Percentiles rank a stretch among this genome's conserved stretches.
These are phyloP conservation scores for Lanmaoa pseudosensibilis DNA, from an alignment of 768 basidiomycete genomes.

Conservation along the genomic window DNA sequence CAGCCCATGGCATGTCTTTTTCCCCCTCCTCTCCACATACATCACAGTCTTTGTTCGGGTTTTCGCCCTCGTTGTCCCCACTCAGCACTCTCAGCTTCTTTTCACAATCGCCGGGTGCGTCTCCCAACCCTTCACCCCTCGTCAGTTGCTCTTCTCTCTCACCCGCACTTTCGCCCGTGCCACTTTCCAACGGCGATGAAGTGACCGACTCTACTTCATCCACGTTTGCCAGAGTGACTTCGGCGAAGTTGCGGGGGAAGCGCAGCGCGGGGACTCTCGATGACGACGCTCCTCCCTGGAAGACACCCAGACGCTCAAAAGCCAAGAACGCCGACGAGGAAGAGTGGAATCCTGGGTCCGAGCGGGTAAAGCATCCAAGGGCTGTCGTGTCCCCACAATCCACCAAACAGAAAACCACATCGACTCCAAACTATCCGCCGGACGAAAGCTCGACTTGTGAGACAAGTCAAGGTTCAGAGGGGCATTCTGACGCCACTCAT, in stretches of 20 bases:
- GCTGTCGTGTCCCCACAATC: background rate
- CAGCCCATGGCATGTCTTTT: background rate
- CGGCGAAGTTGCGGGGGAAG: conserved; percentile 7
- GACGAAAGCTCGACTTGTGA: background rate
- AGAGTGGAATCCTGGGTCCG: conserved; percentile 18
- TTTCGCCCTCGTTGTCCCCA: conserved; percentile 15
- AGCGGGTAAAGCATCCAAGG: conserved; percentile 7
- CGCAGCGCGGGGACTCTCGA: conserved; percentile 4
- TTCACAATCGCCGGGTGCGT: conserved; percentile 8
- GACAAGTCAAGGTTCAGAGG: background rate
- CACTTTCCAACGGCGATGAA: background rate
- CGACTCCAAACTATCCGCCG: background rate
- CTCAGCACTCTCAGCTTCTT: conserved; percentile 13
- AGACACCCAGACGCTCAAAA: conserved; percentile 11
- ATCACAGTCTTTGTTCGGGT: background rate
- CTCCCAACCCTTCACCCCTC: conserved; percentile 4
- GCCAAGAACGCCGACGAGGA: conserved; percentile 21
- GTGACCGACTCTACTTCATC: background rate
- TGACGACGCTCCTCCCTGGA: conserved; percentile 1
- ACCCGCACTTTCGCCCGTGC: background rate
- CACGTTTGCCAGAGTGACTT: background rate
- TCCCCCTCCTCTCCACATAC: background rate
- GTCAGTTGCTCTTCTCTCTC: background rate
- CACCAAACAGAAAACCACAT: background rate
- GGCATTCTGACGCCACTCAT: background rate